Conservation (phyloP, 2,329 filamentous ascomycete genomes). For the Sporothrix euskadiensis region DNA sequence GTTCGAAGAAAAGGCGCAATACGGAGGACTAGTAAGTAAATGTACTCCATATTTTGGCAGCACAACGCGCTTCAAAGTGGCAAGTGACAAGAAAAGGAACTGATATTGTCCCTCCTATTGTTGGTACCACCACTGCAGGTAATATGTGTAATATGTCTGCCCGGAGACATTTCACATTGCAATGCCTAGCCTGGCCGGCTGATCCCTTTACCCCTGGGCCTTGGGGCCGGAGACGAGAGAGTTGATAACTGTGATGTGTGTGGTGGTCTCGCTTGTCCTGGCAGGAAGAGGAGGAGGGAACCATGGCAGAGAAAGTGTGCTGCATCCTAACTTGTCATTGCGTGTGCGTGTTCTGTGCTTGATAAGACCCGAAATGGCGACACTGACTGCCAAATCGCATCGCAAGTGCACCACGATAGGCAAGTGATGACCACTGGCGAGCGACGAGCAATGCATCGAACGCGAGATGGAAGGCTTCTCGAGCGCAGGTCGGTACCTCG, state of each 20-base stretch:
- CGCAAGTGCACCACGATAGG: neutral
- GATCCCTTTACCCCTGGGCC: neutral
- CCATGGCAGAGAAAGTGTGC: neutral
- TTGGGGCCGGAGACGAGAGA: neutral
- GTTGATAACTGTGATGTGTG: neutral
- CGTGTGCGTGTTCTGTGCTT: slow-evolving; percentile 2
- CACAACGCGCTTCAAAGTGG: neutral
- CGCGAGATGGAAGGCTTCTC: slow-evolving; percentile 10
- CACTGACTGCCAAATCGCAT: neutral
- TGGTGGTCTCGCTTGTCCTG: neutral
- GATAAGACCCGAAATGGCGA: neutral
- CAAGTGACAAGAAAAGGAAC: neutral
- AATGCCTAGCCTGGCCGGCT: neutral
- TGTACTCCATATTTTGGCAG: neutral
- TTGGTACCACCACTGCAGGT: neutral
- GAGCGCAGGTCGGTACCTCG: slow-evolving; percentile 11
- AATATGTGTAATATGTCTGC: neutral
- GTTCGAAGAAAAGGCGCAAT: neutral
- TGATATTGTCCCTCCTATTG: neutral
- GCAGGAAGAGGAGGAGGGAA: neutral
- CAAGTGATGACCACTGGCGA: neutral
- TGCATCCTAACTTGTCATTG: neutral
- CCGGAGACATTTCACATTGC: slow-evolving; percentile 4
- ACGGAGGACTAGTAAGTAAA: neutral
- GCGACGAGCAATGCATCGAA: slow-evolving; percentile 7